phyloP scores from a whole-genome alignment of 495 filamentous ascomycete species.

The Aspergillus ellipticus region DNA sequence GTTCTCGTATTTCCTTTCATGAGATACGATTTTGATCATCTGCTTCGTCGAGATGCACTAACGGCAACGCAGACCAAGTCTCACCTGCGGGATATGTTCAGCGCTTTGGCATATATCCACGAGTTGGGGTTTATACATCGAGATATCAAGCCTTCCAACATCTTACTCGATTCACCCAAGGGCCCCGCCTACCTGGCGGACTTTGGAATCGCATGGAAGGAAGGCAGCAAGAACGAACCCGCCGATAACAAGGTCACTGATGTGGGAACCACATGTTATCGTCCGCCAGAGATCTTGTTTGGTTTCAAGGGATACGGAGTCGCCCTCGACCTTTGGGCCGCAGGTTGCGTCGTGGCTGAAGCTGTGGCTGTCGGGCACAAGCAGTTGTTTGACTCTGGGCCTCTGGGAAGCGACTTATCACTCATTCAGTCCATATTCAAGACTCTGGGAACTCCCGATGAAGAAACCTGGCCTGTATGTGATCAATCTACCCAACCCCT shows the following conservation, averaged over 20 bases:
- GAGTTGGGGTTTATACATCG: conserved; percentile 76
- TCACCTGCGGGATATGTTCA: conserved; percentile 64
- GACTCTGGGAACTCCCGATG: conserved; percentile 78
- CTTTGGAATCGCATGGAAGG: conserved; percentile 88
- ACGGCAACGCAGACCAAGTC: conserved; percentile 40
- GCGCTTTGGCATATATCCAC: conserved; percentile 70
- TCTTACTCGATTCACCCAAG: conserved; percentile 64
- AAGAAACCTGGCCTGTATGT: conserved; percentile 70
- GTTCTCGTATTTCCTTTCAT: conserved; percentile 83
- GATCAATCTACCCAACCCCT: background rate
- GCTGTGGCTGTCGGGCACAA: conserved; percentile 40
- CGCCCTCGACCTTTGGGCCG: conserved; percentile 83
- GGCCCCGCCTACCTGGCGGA: conserved; percentile 78
- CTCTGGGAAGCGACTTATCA: conserved; percentile 86
- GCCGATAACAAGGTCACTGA: conserved; percentile 74
- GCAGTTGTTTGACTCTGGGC: conserved; percentile 78
- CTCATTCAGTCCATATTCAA: conserved; percentile 88
- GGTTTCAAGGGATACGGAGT: conserved; percentile 68
- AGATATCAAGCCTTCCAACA: conserved; percentile 89
- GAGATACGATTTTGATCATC: conserved; percentile 61
- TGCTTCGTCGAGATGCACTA: conserved; percentile 52
- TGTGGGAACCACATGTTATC: conserved; percentile 87
- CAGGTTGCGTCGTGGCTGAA: conserved; percentile 78
- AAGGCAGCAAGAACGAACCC: conserved; percentile 58
- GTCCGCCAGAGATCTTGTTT: conserved; percentile 87